A percentile compares a stretch with the other conserved stretches of the same genome.
These are phyloP conservation scores for Alnus rubra DNA, from an alignment of 306 rosid species.

Conservation along the genomic window DNA sequence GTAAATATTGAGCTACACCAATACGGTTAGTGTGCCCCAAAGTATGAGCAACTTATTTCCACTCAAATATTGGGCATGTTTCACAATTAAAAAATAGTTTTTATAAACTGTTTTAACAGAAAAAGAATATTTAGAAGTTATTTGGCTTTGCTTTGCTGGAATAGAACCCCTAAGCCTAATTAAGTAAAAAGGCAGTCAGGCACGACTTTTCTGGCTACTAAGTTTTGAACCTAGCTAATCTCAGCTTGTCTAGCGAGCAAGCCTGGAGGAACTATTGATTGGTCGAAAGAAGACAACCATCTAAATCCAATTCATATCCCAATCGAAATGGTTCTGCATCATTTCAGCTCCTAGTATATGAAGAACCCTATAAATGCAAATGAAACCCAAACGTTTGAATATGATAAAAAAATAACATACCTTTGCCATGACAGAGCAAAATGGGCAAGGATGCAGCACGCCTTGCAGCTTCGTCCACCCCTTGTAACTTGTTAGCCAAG, in stretches of 20 bases:
- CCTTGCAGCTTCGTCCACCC: slow-evolving; percentile 54
- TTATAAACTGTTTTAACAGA: not conserved
- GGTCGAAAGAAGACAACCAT: not conserved
- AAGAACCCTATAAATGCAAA: not conserved
- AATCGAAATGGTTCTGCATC: not conserved
- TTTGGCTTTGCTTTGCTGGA: not conserved
- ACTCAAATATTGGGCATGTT: not conserved
- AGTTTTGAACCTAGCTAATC: not conserved
- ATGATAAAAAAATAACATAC: slow-evolving; percentile 27
- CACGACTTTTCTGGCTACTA: not conserved
- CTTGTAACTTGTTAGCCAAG: slow-evolving; percentile 65
- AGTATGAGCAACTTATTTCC: not conserved
- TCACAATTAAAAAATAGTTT: not conserved
- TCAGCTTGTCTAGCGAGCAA: not conserved
- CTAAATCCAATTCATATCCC: not conserved
- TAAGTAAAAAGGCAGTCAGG: not conserved
- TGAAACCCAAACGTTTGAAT: not conserved
- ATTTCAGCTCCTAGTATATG: not conserved
- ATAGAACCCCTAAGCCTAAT: not conserved
- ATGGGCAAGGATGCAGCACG: slow-evolving; percentile 78
- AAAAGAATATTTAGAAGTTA: not conserved
- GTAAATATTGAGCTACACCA: not conserved
- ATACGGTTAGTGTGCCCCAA: not conserved
- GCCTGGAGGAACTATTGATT: not conserved
- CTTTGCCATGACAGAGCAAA: slow-evolving; percentile 93